Base-by-base conservation (phyloP, 2,329 filamentous ascomycete genomes). In the Apiospora sp. region DNA sequence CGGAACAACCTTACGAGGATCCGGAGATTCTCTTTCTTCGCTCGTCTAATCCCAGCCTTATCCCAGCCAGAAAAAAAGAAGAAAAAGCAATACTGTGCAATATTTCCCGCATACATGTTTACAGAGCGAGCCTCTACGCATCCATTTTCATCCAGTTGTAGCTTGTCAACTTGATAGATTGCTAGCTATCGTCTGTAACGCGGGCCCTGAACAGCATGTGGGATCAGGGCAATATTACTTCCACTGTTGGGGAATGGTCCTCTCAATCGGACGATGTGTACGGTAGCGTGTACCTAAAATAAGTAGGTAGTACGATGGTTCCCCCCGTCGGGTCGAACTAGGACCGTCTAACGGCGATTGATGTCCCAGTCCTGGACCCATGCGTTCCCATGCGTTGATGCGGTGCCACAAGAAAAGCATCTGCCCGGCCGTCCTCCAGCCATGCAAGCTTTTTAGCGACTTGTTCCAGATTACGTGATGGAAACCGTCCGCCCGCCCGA, bases 1-100 rank as follows among this genome's bases (percentile, higher is more conserved):
- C 34, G 58, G 58, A 64, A n/a, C 58, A 64, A 64, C 58, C 58
- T 37, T 64, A 64, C 22, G 58, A 64, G 19, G 10, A 61, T 61
- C 54, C 30, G 54, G 54, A 61, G 54, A 61, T 61, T 61, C 54
- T 61, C 30, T 16, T 37, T 30, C 27, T 10, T 64, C 54, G 5
- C 30, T 34, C 58, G 54, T 34, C 16, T 34, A 61, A 61, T 22
- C 54, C 54, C 54, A 30, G 30, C 54, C 54, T 61, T 37, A 37
- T 61, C 10, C 54, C 54, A 61, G 54, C 30, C 14, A 6, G 51
- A 13, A 13, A 6, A 19, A 58, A 14, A 19, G 8, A 10, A 41
- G 5, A 37, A n/a, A 16, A 34, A 24, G 34, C 16, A 37, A 34
- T 58, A 6, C 27, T 13, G 27, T 24, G 49, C n/a, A 46, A 22